phyloP scores from a whole-genome alignment of 73 alveolate genomes.

The Paramecium bursaria region DNA sequence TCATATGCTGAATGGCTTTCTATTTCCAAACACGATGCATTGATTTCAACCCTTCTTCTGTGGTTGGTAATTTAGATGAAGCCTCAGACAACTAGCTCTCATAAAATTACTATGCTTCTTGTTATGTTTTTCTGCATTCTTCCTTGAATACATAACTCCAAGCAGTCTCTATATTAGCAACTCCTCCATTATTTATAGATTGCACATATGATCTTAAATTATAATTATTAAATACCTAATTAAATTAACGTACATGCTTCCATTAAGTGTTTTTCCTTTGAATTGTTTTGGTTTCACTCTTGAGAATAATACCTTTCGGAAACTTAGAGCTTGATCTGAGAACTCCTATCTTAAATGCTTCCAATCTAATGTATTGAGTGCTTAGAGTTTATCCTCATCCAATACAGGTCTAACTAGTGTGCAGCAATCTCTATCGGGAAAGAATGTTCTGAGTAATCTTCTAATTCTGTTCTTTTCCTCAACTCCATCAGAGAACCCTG shows the following conservation, averaged over 20 bases:
- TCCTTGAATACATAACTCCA: slow-evolving; percentile 85
- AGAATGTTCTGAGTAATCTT: slow-evolving; percentile 89
- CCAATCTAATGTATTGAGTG: slow-evolving; percentile 80
- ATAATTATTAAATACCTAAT: background rate
- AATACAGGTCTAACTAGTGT: slow-evolving; percentile 93
- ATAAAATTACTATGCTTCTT: slow-evolving; percentile 74
- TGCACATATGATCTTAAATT: slow-evolving; percentile 74
- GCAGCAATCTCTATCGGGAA: slow-evolving; percentile 93
- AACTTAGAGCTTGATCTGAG: slow-evolving; percentile 85
- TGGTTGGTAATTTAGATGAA: slow-evolving; percentile 59
- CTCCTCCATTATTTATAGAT: slow-evolving; percentile 88
- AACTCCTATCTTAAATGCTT: slow-evolving; percentile 93
- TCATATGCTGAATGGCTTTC: slow-evolving; percentile 32
- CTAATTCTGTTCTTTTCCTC: slow-evolving; percentile 93
- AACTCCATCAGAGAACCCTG: slow-evolving; percentile 85
- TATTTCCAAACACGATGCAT: background rate
- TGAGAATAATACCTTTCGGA: slow-evolving; percentile 88
- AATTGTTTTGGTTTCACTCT: slow-evolving; percentile 88
- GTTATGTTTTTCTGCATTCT: slow-evolving; percentile 73
- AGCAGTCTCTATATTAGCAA: slow-evolving; percentile 82
- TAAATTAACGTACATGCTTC: slow-evolving; percentile 84
- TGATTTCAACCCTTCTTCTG: slow-evolving; percentile 56
- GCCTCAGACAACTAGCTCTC: slow-evolving; percentile 61
- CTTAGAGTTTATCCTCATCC: slow-evolving; percentile 85
- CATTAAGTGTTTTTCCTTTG: slow-evolving; percentile 87